These are phyloP conservation scores for Leishmania guyanensis DNA, from an alignment of 208 protist genomes.

Conservation along the genomic window DNA sequence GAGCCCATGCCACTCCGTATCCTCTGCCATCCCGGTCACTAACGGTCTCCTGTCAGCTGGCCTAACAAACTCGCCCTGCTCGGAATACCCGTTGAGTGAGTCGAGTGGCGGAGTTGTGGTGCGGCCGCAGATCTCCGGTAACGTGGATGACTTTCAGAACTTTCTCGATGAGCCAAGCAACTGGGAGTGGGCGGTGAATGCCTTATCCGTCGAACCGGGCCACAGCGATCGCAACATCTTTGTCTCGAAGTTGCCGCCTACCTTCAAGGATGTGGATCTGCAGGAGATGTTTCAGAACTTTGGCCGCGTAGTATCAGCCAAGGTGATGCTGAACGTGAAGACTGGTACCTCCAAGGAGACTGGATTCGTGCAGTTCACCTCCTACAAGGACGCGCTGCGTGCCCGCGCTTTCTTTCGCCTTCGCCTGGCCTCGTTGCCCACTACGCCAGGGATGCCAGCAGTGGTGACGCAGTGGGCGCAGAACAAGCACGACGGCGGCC, in stretches of 20 bases:
- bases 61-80: slow-evolving; percentile 15
- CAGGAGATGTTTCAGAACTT: slow-evolving; percentile 35
- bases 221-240: slow-evolving; percentile 54
- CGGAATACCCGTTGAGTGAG: slow-evolving; percentile 20
- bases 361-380: slow-evolving; percentile 49
- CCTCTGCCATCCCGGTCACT: not conserved
- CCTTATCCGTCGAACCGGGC: slow-evolving; percentile 16
- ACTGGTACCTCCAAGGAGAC: slow-evolving; percentile 49
- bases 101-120: not conserved
- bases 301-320: slow-evolving; percentile 40
- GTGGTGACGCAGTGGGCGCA: slow-evolving; percentile 70
- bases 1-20: slow-evolving; percentile 6
- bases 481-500: slow-evolving; percentile 66
- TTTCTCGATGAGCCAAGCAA: slow-evolving; percentile 24
- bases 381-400: slow-evolving; percentile 9
- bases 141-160: slow-evolving; percentile 18
- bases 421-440: slow-evolving; percentile 1
- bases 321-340: slow-evolving; percentile 58
- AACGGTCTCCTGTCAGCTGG: slow-evolving; percentile 3
- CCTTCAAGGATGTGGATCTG: slow-evolving; percentile 38
- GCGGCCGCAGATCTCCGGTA: slow-evolving; percentile 14
- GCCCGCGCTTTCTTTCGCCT: slow-evolving; percentile 23
- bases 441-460: slow-evolving; percentile 26
- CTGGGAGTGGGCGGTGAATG: slow-evolving; percentile 24
- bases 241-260: slow-evolving; percentile 40